Base-by-base conservation (phyloP, 768 basidiomycete species). In the Lactifluus subvellereus region DNA sequence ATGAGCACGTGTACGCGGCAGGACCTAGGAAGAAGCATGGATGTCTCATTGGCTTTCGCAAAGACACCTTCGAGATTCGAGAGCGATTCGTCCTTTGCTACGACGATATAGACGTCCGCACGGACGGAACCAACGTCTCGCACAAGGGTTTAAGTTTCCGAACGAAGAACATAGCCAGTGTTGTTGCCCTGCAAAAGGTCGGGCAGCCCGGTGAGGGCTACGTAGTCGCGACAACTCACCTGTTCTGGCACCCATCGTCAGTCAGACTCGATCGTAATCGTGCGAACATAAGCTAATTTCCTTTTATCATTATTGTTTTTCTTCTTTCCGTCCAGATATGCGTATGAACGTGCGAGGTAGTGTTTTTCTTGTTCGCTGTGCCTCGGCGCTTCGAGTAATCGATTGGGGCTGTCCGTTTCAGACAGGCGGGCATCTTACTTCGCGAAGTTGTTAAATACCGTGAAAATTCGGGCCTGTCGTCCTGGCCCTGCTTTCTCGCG, bases 161-260 rank as follows among this genome's bases (percentile, higher is more conserved):
- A 37, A 94, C 92, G 2, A 89, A 77, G 72, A 98, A 97, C 71
- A 86, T 97, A 54, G 93, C 82, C 3, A 80, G 83, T 54, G 72
- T 98, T 33, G 80, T 91, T 20, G 88, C 87, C 1, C 75, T 98
- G 57, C 76, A 78, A 66, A 76, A 75, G 50, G 71, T 75, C 6
- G 74, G 73, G 9, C 68, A 77, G 16, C 68, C 75, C 32, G 62
- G 70, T 7, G 74, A 77, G 43, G 91, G 94, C 4, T 73, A 92
- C 38, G 75, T 96, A 45, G 76, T 95, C 14, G 91, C 85, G 3
- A 97, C 95, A 1, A 94, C 94, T 0, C 95, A 98, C 76, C 77
- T 96, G 27, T 98, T 97, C 73, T 98, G 95, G 95, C 94, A 96
- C 74, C 94, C 94, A 6, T 82, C 80, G 86, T 93, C 74, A 61